Conservation (phyloP, 257 asterid species). For the Solanum paucissectum region DNA sequence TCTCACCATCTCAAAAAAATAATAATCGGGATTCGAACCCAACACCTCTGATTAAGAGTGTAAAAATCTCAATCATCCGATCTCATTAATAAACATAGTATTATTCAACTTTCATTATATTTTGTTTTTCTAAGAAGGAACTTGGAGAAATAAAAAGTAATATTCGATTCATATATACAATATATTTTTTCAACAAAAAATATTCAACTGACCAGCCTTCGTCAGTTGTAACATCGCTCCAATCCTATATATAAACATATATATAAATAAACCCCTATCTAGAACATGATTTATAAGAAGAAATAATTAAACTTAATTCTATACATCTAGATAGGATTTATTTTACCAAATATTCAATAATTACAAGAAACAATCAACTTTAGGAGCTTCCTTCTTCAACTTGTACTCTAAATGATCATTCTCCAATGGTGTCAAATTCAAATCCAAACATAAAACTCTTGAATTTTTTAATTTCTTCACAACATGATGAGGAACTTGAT, state of each 20-base stretch:
- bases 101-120: neutral
- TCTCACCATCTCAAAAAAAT: neutral
- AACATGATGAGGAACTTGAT: slow-evolving; percentile 10
- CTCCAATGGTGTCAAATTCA: slow-evolving; percentile 56
- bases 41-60: too few species aligned
- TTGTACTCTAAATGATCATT: slow-evolving; percentile 22
- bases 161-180: neutral
- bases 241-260: neutral
- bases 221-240: accelerated
- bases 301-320: neutral
- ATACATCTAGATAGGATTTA: neutral
- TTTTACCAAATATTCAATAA: neutral
- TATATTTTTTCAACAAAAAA: neutral
- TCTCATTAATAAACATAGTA: neutral
- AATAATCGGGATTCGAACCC: too few species aligned
- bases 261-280: neutral
- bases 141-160: neutral
- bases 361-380: slow-evolving; percentile 3
- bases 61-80: neutral
- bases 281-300: neutral
- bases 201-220: neutral
- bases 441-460: slow-evolving; percentile 40
- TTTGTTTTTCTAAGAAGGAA: neutral
- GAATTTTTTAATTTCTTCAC: slow-evolving; percentile 31
- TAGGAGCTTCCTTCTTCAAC: slow-evolving; percentile 13